Conservation (phyloP, 495 filamentous ascomycete species). For the Cenococcum geophilum region DNA sequence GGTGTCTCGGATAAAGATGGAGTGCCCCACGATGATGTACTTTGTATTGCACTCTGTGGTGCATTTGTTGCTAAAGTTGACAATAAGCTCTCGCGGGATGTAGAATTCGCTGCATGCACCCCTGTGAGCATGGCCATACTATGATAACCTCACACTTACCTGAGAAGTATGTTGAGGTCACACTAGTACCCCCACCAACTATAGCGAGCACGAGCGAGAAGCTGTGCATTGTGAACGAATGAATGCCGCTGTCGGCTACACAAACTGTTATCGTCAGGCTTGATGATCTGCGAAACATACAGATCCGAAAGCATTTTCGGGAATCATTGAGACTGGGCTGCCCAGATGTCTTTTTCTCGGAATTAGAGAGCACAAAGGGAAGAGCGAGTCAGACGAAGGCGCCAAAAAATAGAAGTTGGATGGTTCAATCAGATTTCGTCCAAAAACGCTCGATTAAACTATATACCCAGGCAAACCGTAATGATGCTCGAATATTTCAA, state of each 20-base stretch:
- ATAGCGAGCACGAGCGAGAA: slow-evolving; percentile 19
- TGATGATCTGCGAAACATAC: slow-evolving; percentile 19
- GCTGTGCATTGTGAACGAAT: slow-evolving; percentile 24
- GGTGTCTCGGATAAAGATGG: background rate
- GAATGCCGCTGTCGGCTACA: slow-evolving; percentile 7
- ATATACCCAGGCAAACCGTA: background rate
- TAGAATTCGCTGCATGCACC: background rate
- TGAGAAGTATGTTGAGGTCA: slow-evolving; percentile 7
- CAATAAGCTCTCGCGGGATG: background rate
- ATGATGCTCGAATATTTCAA: background rate
- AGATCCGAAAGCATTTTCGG: background rate
- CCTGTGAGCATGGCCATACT: background rate
- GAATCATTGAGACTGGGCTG: background rate
- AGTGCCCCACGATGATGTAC: background rate
- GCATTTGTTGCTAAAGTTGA: too few relatives aligned
- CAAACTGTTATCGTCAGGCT: slow-evolving; percentile 2
- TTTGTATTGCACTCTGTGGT: too few relatives aligned
- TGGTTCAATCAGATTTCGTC: background rate
- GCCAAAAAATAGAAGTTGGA: background rate
- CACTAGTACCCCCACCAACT: slow-evolving; percentile 1
- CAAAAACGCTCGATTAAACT: too few relatives aligned
- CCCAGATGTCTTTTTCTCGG: background rate
- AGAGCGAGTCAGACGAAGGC: background rate
- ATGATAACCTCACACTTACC: background rate
- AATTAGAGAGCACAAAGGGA: background rate